phyloP scores from a whole-genome alignment of 768 basidiomycete genomes.

The Lactifluus volemus region DNA sequence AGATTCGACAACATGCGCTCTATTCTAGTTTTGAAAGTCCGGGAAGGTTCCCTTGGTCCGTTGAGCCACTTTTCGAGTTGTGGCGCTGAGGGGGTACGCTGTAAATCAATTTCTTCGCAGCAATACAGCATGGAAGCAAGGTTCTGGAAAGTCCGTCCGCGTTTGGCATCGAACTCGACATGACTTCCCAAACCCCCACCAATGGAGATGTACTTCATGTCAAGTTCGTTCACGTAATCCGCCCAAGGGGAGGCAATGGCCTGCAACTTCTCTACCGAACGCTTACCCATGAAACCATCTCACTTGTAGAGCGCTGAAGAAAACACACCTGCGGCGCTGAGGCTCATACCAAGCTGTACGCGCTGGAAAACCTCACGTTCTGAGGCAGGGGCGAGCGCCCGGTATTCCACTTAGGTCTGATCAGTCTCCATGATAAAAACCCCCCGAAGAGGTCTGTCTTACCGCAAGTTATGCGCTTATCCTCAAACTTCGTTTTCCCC shows the following conservation, averaged over 20 bases:
- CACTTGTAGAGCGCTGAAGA: not conserved
- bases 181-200: conserved; percentile 49
- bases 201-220: conserved; percentile 44
- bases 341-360: conserved; percentile 70
- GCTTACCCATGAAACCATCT: not conserved
- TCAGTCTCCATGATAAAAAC: not conserved
- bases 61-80: conserved; percentile 46
- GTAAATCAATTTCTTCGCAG: conserved; percentile 43
- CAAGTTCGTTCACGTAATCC: conserved; percentile 54
- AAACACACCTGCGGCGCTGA: conserved; percentile 59
- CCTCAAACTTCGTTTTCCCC: conserved; percentile 42
- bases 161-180: conserved; percentile 55
- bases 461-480: conserved; percentile 64
- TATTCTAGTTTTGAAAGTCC: conserved; percentile 46
- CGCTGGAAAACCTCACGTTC: conserved; percentile 80
- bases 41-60: conserved; percentile 30
- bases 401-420: conserved; percentile 48
- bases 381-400: conserved; percentile 38
- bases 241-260: conserved; percentile 68
- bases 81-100: conserved; percentile 36
- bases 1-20: conserved; percentile 45
- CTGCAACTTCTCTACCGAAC: conserved; percentile 59
- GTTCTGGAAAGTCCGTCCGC: conserved; percentile 71
- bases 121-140: conserved; percentile 63
- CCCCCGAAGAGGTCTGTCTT: not conserved